phyloP scores from a whole-genome alignment of 139 green algal genomes.

The Haematococcus sp. region DNA sequence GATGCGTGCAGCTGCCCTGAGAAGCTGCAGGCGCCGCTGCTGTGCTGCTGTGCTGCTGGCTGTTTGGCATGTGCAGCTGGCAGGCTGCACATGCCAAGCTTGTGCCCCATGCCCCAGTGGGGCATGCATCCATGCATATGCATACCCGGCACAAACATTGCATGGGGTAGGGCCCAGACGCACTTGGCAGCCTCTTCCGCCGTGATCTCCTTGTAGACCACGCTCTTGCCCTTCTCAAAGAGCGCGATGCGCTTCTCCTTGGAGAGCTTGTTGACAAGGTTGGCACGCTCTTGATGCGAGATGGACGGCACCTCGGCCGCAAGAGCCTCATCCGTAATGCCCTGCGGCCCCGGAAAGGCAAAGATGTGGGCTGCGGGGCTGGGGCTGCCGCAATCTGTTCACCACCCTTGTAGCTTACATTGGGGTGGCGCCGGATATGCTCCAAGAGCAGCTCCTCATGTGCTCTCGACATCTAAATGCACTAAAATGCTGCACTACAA shows the following conservation, averaged over 20 bases:
- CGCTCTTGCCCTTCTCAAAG: constrained; percentile 11
- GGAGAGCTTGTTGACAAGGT: constrained; percentile 38
- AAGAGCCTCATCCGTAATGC: constrained; percentile 24
- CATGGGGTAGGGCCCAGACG: too few relatives aligned
- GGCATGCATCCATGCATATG: too few relatives aligned
- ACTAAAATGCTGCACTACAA: not conserved
- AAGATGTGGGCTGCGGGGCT: too few relatives aligned
- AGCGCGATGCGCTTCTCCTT: constrained; percentile 30
- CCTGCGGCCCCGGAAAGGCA: constrained; percentile 10
- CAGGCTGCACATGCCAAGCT: too few relatives aligned
- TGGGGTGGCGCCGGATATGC: constrained; percentile 8
- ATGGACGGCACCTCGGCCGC: constrained; percentile 16
- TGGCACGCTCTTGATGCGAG: not conserved
- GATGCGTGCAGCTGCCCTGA: too few relatives aligned
- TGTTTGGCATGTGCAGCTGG: too few relatives aligned
- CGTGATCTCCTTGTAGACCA: constrained; percentile 48
- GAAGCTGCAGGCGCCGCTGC: too few relatives aligned
- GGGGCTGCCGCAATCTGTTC: too few relatives aligned
- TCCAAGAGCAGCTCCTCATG: constrained; percentile 18
- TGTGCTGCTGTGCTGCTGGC: too few relatives aligned
- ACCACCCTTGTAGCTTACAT: too few relatives aligned
- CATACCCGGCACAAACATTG: too few relatives aligned
- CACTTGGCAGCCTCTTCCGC: constrained; percentile 48
- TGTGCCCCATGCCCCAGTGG: too few relatives aligned
- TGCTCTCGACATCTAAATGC: not conserved